phyloP scores from a whole-genome alignment of 2,329 filamentous ascomycete genomes.

The Pestalotiopsis sp. region DNA sequence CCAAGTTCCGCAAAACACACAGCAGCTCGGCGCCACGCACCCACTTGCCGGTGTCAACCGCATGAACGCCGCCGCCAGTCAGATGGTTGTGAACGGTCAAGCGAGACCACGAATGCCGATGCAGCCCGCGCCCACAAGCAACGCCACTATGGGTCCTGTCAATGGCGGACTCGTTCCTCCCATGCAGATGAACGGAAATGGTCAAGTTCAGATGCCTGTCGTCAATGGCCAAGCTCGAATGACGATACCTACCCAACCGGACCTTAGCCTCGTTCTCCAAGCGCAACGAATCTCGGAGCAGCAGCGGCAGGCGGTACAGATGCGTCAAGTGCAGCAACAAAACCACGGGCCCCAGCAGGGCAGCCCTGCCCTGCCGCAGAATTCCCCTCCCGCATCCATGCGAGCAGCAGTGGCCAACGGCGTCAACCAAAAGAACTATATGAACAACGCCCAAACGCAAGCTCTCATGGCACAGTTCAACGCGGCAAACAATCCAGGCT shows the following conservation, averaged over 20 bases:
- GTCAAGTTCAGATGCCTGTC: constrained; percentile 71
- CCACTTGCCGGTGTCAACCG: constrained; percentile 41
- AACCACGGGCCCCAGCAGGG: constrained; percentile 37
- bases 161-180: constrained; percentile 53
- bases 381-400: constrained; percentile 44
- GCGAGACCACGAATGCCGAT: constrained; percentile 55
- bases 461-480: constrained; percentile 55
- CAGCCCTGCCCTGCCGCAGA: constrained; percentile 32
- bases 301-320: constrained; percentile 56
- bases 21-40: constrained; percentile 35
- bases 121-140: constrained; percentile 55
- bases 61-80: constrained; percentile 45
- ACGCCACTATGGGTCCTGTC: constrained; percentile 51
- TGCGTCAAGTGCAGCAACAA: constrained; percentile 44
- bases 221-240: constrained; percentile 63
- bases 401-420: constrained; percentile 44
- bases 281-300: constrained; percentile 70
- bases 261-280: constrained; percentile 62
- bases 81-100: constrained; percentile 49
- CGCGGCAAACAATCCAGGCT: constrained; percentile 43
- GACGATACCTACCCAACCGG: constrained; percentile 50
- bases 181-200: constrained; percentile 65
- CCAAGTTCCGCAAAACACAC: constrained; percentile 38
- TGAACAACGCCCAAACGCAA: constrained; percentile 56
- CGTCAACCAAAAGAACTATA: constrained; percentile 55